phyloP scores from a whole-genome alignment of 345 rosid species.

The Psidium guajava region DNA sequence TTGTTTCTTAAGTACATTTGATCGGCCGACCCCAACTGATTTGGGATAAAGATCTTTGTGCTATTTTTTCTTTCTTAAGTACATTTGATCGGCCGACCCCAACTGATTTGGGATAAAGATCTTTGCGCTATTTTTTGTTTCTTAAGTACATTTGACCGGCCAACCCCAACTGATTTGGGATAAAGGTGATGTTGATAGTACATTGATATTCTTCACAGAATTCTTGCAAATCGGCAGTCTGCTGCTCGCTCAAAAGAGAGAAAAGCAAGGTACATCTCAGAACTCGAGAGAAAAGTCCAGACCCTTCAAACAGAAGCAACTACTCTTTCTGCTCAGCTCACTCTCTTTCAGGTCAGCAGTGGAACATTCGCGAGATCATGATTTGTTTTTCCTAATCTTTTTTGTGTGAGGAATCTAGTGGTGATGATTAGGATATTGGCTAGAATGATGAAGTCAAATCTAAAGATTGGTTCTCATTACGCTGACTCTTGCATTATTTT shows the following conservation, averaged over 20 bases:
- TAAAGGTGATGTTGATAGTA: no score
- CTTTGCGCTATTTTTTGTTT: background rate
- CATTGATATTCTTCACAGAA: conserved; percentile 23
- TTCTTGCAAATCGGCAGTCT: conserved; percentile 83
- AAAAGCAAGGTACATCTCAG: conserved; percentile 66
- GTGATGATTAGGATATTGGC: background rate
- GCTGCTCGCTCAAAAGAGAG: conserved; percentile 94
- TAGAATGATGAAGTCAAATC: background rate
- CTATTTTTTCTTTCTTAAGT: background rate
- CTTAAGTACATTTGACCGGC: background rate
- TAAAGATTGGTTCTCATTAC: background rate
- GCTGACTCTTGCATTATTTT: background rate
- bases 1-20: background rate
- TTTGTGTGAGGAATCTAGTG: background rate
- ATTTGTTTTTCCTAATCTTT: background rate
- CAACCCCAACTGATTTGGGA: no score
- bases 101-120: background rate
- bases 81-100: background rate
- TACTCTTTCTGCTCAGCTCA: conserved; percentile 75
- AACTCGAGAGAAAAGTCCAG: conserved; percentile 82
- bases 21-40: no score
- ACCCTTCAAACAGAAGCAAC: conserved; percentile 90
- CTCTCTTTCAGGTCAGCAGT: conserved; percentile 61
- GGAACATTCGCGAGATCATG: background rate
- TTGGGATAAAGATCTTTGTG: background rate